Conservation (phyloP, 169 alveolate genomes). For the Eimeria zaria region DNA sequence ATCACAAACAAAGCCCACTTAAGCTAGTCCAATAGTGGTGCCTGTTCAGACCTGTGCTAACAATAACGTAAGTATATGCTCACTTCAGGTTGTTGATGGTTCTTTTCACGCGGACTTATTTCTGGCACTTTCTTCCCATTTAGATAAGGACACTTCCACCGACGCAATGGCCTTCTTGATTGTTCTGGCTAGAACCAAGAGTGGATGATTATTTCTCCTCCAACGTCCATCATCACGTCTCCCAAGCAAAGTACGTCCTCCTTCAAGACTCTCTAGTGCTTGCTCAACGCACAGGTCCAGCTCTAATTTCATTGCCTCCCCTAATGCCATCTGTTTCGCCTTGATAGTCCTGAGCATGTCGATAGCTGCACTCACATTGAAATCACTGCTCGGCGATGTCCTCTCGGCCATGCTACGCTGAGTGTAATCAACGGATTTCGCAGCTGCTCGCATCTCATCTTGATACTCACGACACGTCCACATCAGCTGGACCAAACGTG, state of each 20-base stretch:
- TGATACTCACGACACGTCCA: neutral
- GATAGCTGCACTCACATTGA: neutral
- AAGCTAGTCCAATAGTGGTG: neutral
- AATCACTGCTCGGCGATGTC: neutral
- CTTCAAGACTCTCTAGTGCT: conserved; percentile 25
- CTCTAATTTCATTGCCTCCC: conserved; percentile 33
- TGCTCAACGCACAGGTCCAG: neutral
- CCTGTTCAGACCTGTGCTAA: neutral
- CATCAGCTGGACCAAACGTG: neutral
- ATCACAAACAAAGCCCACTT: neutral
- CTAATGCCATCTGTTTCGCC: neutral
- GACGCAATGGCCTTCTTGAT: neutral
- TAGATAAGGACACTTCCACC: neutral
- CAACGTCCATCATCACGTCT: neutral
- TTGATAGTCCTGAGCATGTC: neutral
- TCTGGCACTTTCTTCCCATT: neutral
- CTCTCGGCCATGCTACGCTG: neutral
- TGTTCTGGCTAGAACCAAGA: neutral
- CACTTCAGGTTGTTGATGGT: neutral
- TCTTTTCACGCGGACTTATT: neutral
- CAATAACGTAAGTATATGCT: neutral
- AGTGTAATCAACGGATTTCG: neutral
- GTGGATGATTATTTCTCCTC: neutral
- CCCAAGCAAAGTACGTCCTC: neutral
- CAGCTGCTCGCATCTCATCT: neutral